Conservation (phyloP, 1,284 basidiomycete species). For the Puccinia horiana region DNA sequence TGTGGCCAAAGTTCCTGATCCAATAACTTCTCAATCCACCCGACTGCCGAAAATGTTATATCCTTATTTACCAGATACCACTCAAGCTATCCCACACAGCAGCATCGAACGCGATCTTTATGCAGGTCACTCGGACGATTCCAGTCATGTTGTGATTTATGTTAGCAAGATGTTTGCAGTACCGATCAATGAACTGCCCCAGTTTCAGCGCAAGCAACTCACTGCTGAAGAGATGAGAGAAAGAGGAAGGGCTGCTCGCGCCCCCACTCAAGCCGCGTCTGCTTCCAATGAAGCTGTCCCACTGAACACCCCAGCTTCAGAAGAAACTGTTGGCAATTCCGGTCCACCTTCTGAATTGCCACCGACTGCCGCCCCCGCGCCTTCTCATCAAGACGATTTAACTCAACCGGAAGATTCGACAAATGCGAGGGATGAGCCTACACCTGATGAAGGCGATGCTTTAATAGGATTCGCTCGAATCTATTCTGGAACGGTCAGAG, state of each 20-base stretch:
- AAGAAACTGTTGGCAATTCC: slow-evolving; percentile 52
- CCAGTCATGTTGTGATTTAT: slow-evolving; percentile 75
- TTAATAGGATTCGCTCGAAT: slow-evolving; percentile 89
- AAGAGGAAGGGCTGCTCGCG: slow-evolving; percentile 67
- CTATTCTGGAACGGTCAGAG: slow-evolving; percentile 80
- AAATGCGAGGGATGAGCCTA: slow-evolving; percentile 51
- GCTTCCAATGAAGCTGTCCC: slow-evolving; percentile 52
- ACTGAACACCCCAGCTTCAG: slow-evolving; percentile 54
- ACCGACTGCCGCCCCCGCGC: slow-evolving; percentile 8
- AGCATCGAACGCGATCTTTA: slow-evolving; percentile 81
- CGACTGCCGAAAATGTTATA: slow-evolving; percentile 92
- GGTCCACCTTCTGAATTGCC: slow-evolving; percentile 35
- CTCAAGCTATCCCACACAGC: slow-evolving; percentile 68
- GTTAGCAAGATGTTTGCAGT: slow-evolving; percentile 99
- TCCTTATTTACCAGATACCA: slow-evolving; percentile 64
- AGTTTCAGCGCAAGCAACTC: slow-evolving; percentile 74
- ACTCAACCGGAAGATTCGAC: slow-evolving; percentile 20
- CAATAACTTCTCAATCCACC: slow-evolving; percentile 74
- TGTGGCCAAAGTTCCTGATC: slow-evolving; percentile 88
- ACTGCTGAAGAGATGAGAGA: slow-evolving; percentile 85
- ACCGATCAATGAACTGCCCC: slow-evolving; percentile 74
- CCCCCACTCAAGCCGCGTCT: slow-evolving; percentile 59
- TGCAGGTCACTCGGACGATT: slow-evolving; percentile 66
- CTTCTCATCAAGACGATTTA: slow-evolving; percentile 45
- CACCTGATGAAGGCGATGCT: slow-evolving; percentile 64